Base-by-base conservation (phyloP, 2,329 filamentous ascomycete genomes). In the Aspergillus bombycis region DNA sequence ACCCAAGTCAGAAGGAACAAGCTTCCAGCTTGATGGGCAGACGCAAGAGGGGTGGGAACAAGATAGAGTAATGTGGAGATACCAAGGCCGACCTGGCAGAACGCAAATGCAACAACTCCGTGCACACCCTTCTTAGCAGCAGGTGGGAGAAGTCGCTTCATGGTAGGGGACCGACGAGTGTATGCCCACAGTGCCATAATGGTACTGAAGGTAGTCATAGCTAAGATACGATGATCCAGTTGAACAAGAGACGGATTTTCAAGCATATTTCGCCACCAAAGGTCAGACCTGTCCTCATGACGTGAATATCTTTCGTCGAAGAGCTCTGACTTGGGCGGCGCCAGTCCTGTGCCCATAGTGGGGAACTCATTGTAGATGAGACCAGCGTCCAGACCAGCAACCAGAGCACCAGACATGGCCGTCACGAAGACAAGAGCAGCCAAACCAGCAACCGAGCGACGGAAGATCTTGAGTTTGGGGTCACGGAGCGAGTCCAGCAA, bases 331-430 rank as follows among this genome's bases (percentile, higher is more conserved):
- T 85, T 88, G 0, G 94, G 94, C 1, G 94, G 94, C 0, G 92
- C 85, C 26, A 96, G 82, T 12, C 93, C 93, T 4, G 88, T 79
- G 10, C 95, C 95, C 95, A 99, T 99, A 79, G 87, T 92, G 8
- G 95, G 95, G 78, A 99, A 98, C 79, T 99, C 93, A 77, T 99
- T 99, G 84, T 99, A 99, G 79, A 99, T 98, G 62, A 99, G 85
- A 10, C 95, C 95, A 10, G 95, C 95, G 75, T 99, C 95, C 16
- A 99, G 89, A 36, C 95, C 95, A 8, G 95, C 95, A 36, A 99
- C 95, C 2, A 99, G 86, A 6, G 90, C 94, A 60, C 94, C 95
- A 4, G 95, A 97, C 86, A 99, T 92, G 73, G 92, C 93, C 4
- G 95, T 99, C 38, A 86, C 84, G 80, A 97, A 98, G 70, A 96